These are phyloP conservation scores for Cladophialophora psammophila DNA, from an alignment of 2,329 filamentous ascomycete species.

Conservation along the genomic window DNA sequence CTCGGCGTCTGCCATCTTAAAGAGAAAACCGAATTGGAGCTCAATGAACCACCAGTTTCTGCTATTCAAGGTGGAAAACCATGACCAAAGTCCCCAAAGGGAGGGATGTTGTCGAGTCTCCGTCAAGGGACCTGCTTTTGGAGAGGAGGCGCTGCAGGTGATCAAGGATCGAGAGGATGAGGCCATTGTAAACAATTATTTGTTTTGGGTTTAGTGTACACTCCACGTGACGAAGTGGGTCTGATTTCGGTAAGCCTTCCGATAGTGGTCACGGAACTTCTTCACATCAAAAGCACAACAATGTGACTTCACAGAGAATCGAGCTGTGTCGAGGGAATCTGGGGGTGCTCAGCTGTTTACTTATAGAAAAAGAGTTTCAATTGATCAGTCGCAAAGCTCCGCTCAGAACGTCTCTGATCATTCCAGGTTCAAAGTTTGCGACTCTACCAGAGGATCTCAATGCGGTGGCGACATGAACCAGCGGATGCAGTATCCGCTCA, in stretches of 20 bases:
- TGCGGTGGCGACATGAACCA: not conserved
- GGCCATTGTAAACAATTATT: slow-evolving; percentile 7
- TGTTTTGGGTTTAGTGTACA: not conserved
- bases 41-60: not conserved
- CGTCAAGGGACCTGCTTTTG: not conserved
- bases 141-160: not conserved
- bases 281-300: not conserved
- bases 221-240: not conserved
- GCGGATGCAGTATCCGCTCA: not conserved
- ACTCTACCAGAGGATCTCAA: not conserved
- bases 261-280: not conserved
- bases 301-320: not conserved
- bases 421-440: not conserved
- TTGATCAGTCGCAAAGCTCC: not conserved
- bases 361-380: not conserved
- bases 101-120: not conserved
- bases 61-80: not conserved
- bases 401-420: not conserved
- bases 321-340: not conserved
- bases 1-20: slow-evolving; percentile 35
- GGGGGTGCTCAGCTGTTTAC: not conserved
- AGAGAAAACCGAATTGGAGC: not conserved
- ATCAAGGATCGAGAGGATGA: not conserved
- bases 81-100: slow-evolving; percentile 1
- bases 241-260: not conserved